Base-by-base conservation (phyloP, 2,329 filamentous ascomycete species). In the Colletotrichum phormii region DNA sequence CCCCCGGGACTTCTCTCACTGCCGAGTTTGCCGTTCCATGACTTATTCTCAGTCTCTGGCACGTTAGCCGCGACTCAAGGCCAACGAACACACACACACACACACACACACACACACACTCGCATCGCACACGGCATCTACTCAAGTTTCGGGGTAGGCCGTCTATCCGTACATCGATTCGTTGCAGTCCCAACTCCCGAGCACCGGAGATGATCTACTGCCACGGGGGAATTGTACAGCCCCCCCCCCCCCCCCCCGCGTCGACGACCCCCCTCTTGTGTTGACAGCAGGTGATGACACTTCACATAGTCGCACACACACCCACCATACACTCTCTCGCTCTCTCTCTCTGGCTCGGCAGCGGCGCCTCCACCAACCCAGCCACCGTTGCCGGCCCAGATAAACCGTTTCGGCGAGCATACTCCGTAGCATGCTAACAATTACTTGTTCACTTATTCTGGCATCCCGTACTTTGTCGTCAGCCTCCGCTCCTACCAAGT, bases 251-350 rank as follows among this genome's bases (percentile, higher is more conserved):
- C n/a, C n/a, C n/a, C n/a, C n/a, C n/a, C n/a, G 60, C 4, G 26
- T 26, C 26, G 26, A 24, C 35, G 31, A 35, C 26, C 26, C 18
- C 26, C 24, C 15, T 5, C 13, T 29, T 29, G 51, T 31, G 61
- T 42, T 70, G 54, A 70, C 67, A 65, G 55, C 18, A 49, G 9
- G 24, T 51, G 53, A 65, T 65, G 61, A 65, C 67, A 59, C 61
- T 22, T 4, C 53, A 26, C 42, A 64, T 24, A 22, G 13, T 22
- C 29, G 61, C 5, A 24, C 59, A 35, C 26, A 24, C 46, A n/a
- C 15, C 9, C 11, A 15, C 13, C n/a, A n/a, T n/a, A 37, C 35
- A 26, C 26, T 26, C 26, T 26, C 26, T 26, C 26, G 26, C 26
- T 26, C 26, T 26, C 4, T 26, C 26, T 26, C 26, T 37, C 35